phyloP scores from a whole-genome alignment of 139 green algal species.

The Micractinium sp. region DNA sequence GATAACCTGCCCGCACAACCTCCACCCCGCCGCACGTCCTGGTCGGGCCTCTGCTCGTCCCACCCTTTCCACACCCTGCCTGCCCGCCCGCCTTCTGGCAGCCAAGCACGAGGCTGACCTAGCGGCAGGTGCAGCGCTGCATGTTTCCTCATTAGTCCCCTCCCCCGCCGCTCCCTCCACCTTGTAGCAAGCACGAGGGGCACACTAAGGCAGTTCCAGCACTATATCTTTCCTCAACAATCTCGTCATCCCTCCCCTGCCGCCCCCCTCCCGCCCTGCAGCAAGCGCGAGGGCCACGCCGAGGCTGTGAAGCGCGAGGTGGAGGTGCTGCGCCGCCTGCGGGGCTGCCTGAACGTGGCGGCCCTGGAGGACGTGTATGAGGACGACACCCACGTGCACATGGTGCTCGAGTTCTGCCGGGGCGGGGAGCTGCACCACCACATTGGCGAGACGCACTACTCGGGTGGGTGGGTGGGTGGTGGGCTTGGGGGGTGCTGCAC shows the following conservation, averaged over 20 bases:
- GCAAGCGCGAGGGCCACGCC: constrained; percentile 76
- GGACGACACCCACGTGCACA: constrained; percentile 79
- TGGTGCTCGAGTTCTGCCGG: constrained; percentile 89
- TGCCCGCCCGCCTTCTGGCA: background rate
- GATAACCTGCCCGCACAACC: background rate
- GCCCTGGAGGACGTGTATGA: constrained; percentile 67
- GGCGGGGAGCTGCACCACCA: constrained; percentile 84
- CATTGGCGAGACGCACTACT: constrained; percentile 77
- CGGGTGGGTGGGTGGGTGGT: constrained; percentile 46
- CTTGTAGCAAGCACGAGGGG: background rate
- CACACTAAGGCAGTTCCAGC: background rate
- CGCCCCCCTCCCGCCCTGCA: background rate
- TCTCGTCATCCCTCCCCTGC: too few species aligned
- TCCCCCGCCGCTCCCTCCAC: too few species aligned
- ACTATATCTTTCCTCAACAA: background rate
- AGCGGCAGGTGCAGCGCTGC: too few species aligned
- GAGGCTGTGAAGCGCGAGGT: constrained; percentile 80
- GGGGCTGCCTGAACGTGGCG: constrained; percentile 70
- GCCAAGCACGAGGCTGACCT: too few species aligned
- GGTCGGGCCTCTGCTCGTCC: background rate
- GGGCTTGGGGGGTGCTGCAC: background rate
- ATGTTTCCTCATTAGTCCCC: too few species aligned
- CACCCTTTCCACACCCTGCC: background rate
- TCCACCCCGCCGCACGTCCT: background rate
- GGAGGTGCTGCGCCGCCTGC: constrained; percentile 69